Evolutionary conservation across 2,329 filamentous ascomycete genomes (phyloP).

Genomic region (Aspergillus sojae): DNA sequence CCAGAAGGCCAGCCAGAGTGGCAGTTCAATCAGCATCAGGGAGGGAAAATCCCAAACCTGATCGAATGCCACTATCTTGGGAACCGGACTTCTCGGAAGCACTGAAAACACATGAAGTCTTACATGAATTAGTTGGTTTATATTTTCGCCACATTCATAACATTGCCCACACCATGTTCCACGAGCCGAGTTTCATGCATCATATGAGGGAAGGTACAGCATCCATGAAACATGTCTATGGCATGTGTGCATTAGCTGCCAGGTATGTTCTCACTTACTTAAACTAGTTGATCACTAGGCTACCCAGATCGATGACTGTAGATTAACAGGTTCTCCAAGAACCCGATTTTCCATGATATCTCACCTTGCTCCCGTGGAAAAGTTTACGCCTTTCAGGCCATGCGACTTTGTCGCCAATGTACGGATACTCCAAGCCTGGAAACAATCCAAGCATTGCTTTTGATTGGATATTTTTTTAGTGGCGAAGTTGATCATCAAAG

Average conservation of each 20-base stretch:
- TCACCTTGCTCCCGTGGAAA: slow-evolving; percentile 20
- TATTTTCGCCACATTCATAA: slow-evolving; percentile 29
- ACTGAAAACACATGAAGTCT: slow-evolving; percentile 10
- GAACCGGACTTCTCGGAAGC: neutral
- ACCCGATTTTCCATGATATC: slow-evolving; percentile 12
- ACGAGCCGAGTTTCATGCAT: slow-evolving; percentile 23
- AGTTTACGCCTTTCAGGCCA: slow-evolving; percentile 16
- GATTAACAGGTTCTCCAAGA: slow-evolving; percentile 19
- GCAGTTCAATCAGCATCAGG: neutral
- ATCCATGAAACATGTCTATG: slow-evolving; percentile 21
- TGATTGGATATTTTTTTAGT: slow-evolving; percentile 23
- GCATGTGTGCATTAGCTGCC: slow-evolving; percentile 26
- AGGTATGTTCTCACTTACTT: slow-evolving; percentile 12
- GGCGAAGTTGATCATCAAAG: slow-evolving; percentile 23
- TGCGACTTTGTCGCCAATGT: slow-evolving; percentile 15
- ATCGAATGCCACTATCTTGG: neutral
- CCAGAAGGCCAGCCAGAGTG: neutral
- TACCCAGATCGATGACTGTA: neutral
- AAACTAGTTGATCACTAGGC: neutral
- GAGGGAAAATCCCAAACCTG: neutral
- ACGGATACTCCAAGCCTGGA: slow-evolving; percentile 21
- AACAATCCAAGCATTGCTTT: slow-evolving; percentile 20
- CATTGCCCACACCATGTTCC: slow-evolving; percentile 26
- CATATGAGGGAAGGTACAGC: slow-evolving; percentile 20
- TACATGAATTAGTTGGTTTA: slow-evolving; percentile 20